Evolutionary conservation across 1,284 basidiomycete species (phyloP), one percentile per base, ranked within the genome.

Genomic region (Heterobasidion parviporum): DNA sequence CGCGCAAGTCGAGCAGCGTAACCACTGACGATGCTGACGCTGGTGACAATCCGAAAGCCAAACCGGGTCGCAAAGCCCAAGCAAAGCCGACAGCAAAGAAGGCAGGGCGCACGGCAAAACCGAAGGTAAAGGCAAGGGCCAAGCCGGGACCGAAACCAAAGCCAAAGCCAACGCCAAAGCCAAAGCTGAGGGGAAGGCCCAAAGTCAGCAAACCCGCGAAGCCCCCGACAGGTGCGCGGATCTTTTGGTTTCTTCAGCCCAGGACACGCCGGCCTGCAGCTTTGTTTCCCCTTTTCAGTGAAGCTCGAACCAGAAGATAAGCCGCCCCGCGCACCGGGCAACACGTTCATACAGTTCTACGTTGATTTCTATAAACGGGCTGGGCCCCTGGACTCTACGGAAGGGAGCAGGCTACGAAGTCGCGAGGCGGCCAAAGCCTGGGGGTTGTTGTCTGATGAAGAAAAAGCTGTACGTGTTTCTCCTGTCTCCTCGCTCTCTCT

Each of bases 291-390:
- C 26, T 26, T 26, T 26, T 6, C 16, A 57, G 52, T 50, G 32
- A 50, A 3, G n/a, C 15, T 57, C 15, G 14, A 12, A 1, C 16
- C 16, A 14, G 4, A 41, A 20, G 50, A 53, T 43, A 14, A 0
- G 16, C 59, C 58, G 16, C 59, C 59, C 26, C 58, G 52, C 34
- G 1, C 0, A 1, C 55, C 55, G 3, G 33, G 7, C n/a, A 10
- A 0, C 36, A 0, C 15, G 36, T 57, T 26, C 16, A 3, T 6
- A 8, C 20, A 38, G 9, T 60, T 55, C 26, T 52, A 57, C 46
- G 4, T 45, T 2, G 50, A 53, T 6, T 7, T 3, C 10, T 0
- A 14, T 0, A 7, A 51, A 8, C 26, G 26, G 38, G n/a, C 6
- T 41, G 12, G 38, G 2, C 38, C 38, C 38, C 10, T 4, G 5